A percentile compares a stretch with the other conserved stretches of the same genome.
Conservation (phyloP, 1,284 basidiomycete genomes). For the Peniophora sp. region DNA sequence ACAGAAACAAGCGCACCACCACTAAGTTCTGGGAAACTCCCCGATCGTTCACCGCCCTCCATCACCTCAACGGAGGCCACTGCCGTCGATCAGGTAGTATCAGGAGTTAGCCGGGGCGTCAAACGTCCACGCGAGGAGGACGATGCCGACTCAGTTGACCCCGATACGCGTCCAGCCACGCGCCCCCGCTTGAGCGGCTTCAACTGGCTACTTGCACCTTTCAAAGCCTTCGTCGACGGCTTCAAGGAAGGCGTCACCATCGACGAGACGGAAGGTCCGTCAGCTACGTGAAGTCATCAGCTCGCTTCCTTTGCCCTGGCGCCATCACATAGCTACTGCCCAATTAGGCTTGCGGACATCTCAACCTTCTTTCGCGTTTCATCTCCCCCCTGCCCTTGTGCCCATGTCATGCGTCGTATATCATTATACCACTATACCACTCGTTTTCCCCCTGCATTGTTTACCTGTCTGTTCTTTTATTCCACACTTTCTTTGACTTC, state of each 20-base stretch:
- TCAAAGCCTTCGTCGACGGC: conserved; percentile 55
- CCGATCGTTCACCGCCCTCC: conserved; percentile 24
- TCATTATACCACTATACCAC: no score
- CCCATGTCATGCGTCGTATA: no score
- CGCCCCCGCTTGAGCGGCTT: conserved; percentile 30
- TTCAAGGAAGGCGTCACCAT: conserved; percentile 49
- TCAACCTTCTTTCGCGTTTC: no score
- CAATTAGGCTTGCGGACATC: no score
- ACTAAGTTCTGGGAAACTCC: conserved; percentile 11
- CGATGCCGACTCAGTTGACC: conserved; percentile 13
- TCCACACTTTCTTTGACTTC: no score
- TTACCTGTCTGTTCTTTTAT: no score
- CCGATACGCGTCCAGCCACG: conserved; percentile 28
- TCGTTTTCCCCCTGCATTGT: no score
- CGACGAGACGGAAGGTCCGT: background rate
- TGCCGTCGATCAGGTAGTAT: conserved; percentile 19
- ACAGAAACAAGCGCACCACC: background rate
- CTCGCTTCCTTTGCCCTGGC: no score
- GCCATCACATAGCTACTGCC: no score
- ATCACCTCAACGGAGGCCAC: conserved; percentile 35
- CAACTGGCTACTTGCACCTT: conserved; percentile 50
- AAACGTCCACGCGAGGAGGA: conserved; percentile 41
- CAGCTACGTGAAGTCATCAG: background rate
- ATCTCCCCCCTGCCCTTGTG: no score
- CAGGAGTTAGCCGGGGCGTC: conserved; percentile 14